Evolutionary conservation across 78 protist genomes (phyloP).

Genomic region (Dictyostelium purpureum): DNA sequence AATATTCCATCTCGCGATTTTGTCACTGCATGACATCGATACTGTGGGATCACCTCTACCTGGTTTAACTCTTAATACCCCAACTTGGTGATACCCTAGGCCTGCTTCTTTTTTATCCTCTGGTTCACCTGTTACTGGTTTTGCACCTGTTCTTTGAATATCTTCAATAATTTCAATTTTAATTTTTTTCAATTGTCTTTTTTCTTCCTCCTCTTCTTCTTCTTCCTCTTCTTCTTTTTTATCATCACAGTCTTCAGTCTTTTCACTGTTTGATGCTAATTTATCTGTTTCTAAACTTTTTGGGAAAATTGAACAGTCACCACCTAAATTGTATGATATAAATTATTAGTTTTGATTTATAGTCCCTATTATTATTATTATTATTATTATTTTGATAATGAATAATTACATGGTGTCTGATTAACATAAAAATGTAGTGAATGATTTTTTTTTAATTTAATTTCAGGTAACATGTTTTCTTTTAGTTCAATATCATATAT

Average conservation of each 20-base stretch:
- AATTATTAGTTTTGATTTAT: too few species aligned
- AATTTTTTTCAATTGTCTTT: neutral
- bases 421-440: constrained; percentile 60
- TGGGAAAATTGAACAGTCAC: constrained; percentile 72
- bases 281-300: neutral
- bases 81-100: constrained; percentile 52
- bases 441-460: constrained; percentile 32
- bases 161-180: neutral
- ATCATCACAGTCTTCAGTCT: neutral
- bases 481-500: neutral
- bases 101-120: constrained; percentile 31
- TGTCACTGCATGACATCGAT: constrained; percentile 84
- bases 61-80: constrained; percentile 74
- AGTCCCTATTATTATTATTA: too few species aligned
- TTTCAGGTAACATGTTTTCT: neutral
- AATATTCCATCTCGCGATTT: constrained; percentile 79
- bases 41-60: constrained; percentile 85
- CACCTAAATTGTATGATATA: constrained; percentile 54
- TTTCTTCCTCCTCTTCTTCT: neutral
- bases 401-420: constrained; percentile 58
- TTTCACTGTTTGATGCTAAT: neutral
- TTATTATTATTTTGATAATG: too few species aligned
- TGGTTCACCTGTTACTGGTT: constrained; percentile 57
- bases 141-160: constrained; percentile 73
- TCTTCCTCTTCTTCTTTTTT: neutral